Base-by-base conservation (phyloP, 345 rosid species). In the Mangifera indica region DNA sequence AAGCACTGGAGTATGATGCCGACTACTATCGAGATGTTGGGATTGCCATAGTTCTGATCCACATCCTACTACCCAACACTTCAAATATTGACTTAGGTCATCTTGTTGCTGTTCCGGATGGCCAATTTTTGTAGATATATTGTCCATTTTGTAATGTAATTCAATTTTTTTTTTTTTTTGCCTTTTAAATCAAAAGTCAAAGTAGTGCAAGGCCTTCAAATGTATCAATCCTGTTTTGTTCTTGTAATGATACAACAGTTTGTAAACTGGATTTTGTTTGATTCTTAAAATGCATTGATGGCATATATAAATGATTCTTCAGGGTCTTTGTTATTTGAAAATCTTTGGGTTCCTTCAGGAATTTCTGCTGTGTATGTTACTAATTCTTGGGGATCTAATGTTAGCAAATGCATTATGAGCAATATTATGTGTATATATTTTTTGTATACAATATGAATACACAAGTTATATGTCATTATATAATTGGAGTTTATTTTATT, bases 141-240 rank as follows among this genome's bases (percentile, higher is more conserved):
- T 71, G 60, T 77, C 74, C 76, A 71, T 72, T 66, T 59, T 80
- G 75, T 76, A 76, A 73, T 72, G 71, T 73, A 71, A 77, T 72
- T 76, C 60, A 68, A 57, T 72, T 64, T 66, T 62, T 29, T 29
- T 1, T 29, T 20, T 29, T 26, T n/a, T 26, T 42, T 32, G 8
- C 0, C 4, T 3, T 26, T 26, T 13, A 45, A 17, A n/a, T 29
- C 15, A 22, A 60, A 69, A 48, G 14, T 71, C 59, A 49, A 12
- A 48, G 20, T 17, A 48, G 66, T 29, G 48, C 20, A n/a, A 58
- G 53, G 65, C 69, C 13, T 18, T 25, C 18, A n/a, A 63, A 70
- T 69, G 70, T 54, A n/a, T 17, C 10, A 7, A 32, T 67, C 32
- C 26, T 21, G 32, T 51, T 68, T 59, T 40, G 60, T 37, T 48